A percentile compares a stretch with the other conserved stretches of the same genome.
phyloP scores from a whole-genome alignment of 257 asterid genomes.

The Lycium ferocissimum region DNA sequence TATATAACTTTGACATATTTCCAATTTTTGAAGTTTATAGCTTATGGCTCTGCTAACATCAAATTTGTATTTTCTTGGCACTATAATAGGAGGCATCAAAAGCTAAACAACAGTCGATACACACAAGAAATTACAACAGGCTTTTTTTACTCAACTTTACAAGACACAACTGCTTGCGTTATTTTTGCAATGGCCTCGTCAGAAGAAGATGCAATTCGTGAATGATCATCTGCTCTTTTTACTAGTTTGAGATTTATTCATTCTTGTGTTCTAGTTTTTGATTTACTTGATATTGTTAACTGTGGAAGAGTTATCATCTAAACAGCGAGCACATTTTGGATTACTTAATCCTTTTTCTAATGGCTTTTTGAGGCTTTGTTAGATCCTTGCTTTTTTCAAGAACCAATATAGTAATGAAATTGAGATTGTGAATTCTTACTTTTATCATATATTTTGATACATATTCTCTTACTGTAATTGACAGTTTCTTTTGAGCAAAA shows the following conservation, averaged over 20 bases:
- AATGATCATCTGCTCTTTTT: neutral
- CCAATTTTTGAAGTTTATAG: neutral
- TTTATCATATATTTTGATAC: no score
- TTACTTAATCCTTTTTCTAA: neutral
- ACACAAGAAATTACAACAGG: neutral
- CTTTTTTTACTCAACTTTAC: neutral
- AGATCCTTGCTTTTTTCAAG: neutral
- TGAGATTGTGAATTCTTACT: neutral
- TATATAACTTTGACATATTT: neutral
- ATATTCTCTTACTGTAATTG: no score
- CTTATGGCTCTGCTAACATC: neutral
- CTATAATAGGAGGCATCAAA: neutral
- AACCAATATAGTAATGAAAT: neutral
- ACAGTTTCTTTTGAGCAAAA: no score
- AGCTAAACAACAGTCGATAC: neutral
- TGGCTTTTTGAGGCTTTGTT: neutral
- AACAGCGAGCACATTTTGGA: conserved; percentile 17
- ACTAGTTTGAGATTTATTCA: conserved; percentile 1
- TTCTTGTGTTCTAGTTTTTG: neutral
- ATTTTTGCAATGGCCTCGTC: conserved; percentile 18
- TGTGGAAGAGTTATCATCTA: conserved; percentile 28
- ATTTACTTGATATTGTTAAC: conserved; percentile 1
- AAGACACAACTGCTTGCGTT: neutral
- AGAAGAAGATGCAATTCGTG: conserved; percentile 24
- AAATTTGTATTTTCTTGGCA: neutral